Conservation (phyloP, 1,284 basidiomycete species). For the Volvariella volvacea region DNA sequence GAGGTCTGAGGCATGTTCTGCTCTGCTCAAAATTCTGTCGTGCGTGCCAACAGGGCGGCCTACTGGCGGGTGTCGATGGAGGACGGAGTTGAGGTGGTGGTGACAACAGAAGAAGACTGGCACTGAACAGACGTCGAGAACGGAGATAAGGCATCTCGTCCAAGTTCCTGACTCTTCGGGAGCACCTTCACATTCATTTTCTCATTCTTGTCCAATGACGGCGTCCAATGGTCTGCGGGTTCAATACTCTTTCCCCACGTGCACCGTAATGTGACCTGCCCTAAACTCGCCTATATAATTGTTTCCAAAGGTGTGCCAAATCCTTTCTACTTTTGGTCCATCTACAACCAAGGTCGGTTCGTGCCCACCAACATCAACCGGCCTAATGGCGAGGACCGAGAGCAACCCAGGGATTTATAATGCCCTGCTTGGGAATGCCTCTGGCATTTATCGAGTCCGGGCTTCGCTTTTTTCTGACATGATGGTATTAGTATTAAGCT, state of each 20-base stretch:
- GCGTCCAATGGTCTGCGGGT: too few relatives aligned
- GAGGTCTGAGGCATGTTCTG: constrained; percentile 38
- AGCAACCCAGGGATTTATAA: constrained; percentile 60
- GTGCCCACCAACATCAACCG: constrained; percentile 33
- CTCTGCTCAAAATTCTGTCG: not conserved
- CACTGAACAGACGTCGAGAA: too few relatives aligned
- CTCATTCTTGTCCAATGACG: too few relatives aligned
- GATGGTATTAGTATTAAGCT: constrained; percentile 2
- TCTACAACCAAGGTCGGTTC: constrained; percentile 63
- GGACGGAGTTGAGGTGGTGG: constrained; percentile 1
- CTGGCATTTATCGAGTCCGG: constrained; percentile 19
- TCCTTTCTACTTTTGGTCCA: constrained; percentile 33
- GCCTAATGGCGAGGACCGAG: constrained; percentile 77
- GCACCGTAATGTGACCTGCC: too few relatives aligned
- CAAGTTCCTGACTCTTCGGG: too few relatives aligned
- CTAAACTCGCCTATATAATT: constrained; percentile 18
- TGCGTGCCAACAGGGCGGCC: constrained; percentile 3
- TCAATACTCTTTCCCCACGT: too few relatives aligned
- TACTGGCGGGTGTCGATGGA: constrained; percentile 3
- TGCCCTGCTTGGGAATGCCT: constrained; percentile 45
- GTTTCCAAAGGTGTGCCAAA: too few relatives aligned
- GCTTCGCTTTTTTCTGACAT: constrained; percentile 72
- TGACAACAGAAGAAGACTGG: not conserved
- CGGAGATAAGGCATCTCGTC: too few relatives aligned
- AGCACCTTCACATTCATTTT: too few relatives aligned